Evolutionary conservation across 1,139 yeast species (phyloP).

Genomic region (Candida tetrigidarum): DNA sequence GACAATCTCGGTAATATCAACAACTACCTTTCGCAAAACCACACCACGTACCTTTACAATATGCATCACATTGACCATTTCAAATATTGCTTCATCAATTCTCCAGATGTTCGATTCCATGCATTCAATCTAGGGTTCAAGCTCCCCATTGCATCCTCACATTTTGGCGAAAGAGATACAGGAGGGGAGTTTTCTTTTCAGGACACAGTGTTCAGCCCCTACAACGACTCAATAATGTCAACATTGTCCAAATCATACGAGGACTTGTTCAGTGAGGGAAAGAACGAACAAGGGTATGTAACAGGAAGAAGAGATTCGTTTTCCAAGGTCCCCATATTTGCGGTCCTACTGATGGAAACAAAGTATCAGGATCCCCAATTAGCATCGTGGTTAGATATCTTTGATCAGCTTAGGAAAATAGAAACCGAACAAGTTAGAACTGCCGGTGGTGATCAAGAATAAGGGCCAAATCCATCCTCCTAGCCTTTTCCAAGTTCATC

Average conservation of each 20-base stretch:
- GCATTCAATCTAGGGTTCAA: background rate
- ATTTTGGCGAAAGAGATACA: too few species aligned
- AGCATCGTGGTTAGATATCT: background rate
- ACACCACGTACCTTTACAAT: constrained; percentile 16
- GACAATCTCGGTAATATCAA: background rate
- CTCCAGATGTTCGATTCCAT: constrained; percentile 2
- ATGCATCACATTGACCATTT: constrained; percentile 17
- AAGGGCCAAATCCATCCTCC: background rate
- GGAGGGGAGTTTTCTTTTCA: background rate
- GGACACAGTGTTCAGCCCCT: background rate
- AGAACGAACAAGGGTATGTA: background rate
- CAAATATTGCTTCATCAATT: constrained; percentile 1
- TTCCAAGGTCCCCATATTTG: background rate
- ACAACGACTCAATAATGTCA: background rate
- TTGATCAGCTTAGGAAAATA: constrained; percentile 1
- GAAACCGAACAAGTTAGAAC: background rate
- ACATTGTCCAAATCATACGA: background rate
- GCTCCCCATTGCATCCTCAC: background rate
- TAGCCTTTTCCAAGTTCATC: background rate
- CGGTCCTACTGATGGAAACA: background rate
- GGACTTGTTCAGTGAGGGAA: background rate
- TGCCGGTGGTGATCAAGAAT: background rate
- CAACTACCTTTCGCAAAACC: background rate
- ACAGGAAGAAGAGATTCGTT: background rate
- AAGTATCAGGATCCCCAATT: background rate